Percentiles rank a stretch among this genome's conserved stretches.
These are phyloP conservation scores for Penicillium samsonianum DNA, from an alignment of 495 filamentous ascomycete genomes.

Conservation along the genomic window DNA sequence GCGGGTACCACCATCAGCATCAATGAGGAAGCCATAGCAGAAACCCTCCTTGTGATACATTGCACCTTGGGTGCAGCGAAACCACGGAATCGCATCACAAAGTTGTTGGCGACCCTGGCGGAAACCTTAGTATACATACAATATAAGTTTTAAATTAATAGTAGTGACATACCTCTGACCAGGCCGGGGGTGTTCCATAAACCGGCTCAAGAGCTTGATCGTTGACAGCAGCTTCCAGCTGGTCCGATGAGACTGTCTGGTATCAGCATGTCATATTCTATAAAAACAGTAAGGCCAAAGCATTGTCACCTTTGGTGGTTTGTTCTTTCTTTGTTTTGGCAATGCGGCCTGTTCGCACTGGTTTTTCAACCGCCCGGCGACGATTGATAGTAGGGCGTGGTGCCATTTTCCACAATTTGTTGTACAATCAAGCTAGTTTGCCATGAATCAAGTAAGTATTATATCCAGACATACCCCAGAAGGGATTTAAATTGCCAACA, in stretches of 20 bases:
- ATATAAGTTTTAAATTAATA: too few relatives aligned
- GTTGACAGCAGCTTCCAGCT: neutral
- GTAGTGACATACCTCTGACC: constrained; percentile 50
- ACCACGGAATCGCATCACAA: constrained; percentile 70
- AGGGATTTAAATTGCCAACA: neutral
- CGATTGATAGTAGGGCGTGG: constrained; percentile 1
- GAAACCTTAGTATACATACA: constrained; percentile 9
- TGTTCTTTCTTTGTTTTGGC: constrained; percentile 1
- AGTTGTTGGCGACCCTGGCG: constrained; percentile 56
- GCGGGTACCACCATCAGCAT: constrained; percentile 53
- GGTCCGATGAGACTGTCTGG: neutral
- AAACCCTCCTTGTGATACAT: constrained; percentile 50
- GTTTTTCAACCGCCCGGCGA: neutral
- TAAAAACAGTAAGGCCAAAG: neutral
- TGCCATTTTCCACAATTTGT: neutral
- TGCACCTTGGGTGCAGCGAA: constrained; percentile 61
- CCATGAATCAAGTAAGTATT: neutral
- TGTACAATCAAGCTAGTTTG: neutral
- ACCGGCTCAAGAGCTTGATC: constrained; percentile 14
- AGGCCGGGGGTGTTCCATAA: constrained; percentile 52
- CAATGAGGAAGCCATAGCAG: constrained; percentile 61
- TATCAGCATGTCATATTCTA: neutral
- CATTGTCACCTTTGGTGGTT: neutral
- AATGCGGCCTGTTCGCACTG: constrained; percentile 3
- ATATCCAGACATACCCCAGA: neutral